phyloP scores from a whole-genome alignment of 179 eudicot species.

The Silene coronaria region DNA sequence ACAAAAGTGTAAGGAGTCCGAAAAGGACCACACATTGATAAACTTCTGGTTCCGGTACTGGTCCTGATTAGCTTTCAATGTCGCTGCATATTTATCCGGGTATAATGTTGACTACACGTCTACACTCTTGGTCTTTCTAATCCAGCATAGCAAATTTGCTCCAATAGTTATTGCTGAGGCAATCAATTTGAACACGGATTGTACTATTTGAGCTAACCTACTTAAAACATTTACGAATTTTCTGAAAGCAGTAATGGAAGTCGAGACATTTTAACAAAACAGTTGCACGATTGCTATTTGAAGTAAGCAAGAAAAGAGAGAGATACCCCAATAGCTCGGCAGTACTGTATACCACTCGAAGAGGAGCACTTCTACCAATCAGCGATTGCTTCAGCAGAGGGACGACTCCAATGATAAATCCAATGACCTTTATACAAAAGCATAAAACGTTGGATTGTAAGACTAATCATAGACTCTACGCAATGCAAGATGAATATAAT shows the following conservation, averaged over 20 bases:
- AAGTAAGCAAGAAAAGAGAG: background rate
- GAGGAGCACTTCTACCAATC: conserved; percentile 39
- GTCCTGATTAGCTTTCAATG: too few relatives aligned
- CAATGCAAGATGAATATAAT: background rate
- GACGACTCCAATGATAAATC: conserved; percentile 36
- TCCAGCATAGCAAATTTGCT: too few relatives aligned
- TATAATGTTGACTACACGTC: too few relatives aligned
- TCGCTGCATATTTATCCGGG: too few relatives aligned
- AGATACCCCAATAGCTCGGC: conserved; percentile 37
- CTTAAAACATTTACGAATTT: too few relatives aligned
- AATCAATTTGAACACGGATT: too few relatives aligned
- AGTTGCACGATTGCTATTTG: background rate
- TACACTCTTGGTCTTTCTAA: too few relatives aligned
- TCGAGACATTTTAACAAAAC: background rate
- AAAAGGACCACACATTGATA: too few relatives aligned
- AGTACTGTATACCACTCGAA: conserved; percentile 38
- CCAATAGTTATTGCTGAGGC: too few relatives aligned
- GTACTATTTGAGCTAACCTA: too few relatives aligned
- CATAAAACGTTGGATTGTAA: background rate
- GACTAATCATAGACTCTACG: background rate
- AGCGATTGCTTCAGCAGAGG: conserved; percentile 25
- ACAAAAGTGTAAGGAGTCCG: too few relatives aligned
- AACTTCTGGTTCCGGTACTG: too few relatives aligned
- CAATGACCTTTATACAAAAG: conserved; percentile 28
- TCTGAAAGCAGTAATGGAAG: background rate